phyloP scores from a whole-genome alignment of 2,329 filamentous ascomycete species.

The Lecanicillium sp. region DNA sequence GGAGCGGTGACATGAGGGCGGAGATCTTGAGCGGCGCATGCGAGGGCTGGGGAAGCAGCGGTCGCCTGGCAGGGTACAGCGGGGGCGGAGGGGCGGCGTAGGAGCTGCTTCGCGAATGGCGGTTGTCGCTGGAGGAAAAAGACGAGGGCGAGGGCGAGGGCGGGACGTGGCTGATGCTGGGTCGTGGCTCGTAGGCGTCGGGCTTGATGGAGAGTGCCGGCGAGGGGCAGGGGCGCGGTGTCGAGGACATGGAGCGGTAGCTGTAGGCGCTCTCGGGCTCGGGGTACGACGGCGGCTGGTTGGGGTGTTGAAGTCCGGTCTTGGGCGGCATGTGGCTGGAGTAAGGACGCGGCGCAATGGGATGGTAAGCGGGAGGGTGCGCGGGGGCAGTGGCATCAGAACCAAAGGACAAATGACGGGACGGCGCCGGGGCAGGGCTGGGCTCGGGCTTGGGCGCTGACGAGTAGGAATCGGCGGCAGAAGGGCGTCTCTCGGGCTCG shows the following conservation, averaged over 20 bases:
- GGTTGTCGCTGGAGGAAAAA: constrained; percentile 24
- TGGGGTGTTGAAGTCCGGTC: constrained; percentile 20
- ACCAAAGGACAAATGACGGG: constrained; percentile 31
- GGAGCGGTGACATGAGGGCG: constrained; percentile 28
- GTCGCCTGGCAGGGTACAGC: constrained; percentile 23
- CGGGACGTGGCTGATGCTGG: constrained; percentile 30
- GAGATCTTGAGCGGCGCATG: constrained; percentile 34
- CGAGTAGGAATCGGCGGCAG: constrained; percentile 40
- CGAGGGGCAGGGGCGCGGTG: constrained; percentile 26
- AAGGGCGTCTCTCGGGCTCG: constrained; percentile 40
- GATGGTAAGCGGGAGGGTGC: constrained; percentile 26
- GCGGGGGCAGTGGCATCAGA: constrained; percentile 24
- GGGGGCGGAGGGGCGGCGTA: constrained; percentile 21
- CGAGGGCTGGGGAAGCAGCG: constrained; percentile 21
- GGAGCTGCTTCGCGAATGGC: constrained; percentile 28
- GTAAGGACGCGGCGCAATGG: constrained; percentile 22
- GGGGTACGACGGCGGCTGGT: constrained; percentile 37
- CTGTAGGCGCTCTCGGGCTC: constrained; percentile 34
- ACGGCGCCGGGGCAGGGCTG: constrained; percentile 20
- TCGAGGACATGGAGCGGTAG: constrained; percentile 23
- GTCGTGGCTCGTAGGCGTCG: constrained; percentile 31
- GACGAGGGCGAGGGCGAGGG: constrained; percentile 34
- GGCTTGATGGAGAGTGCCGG: constrained; percentile 26
- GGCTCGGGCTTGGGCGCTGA: constrained; percentile 30
- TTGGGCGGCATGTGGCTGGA: constrained; percentile 22